Conservation (phyloP, 2,329 filamentous ascomycete species). For the Trichoderma semiorbis region DNA sequence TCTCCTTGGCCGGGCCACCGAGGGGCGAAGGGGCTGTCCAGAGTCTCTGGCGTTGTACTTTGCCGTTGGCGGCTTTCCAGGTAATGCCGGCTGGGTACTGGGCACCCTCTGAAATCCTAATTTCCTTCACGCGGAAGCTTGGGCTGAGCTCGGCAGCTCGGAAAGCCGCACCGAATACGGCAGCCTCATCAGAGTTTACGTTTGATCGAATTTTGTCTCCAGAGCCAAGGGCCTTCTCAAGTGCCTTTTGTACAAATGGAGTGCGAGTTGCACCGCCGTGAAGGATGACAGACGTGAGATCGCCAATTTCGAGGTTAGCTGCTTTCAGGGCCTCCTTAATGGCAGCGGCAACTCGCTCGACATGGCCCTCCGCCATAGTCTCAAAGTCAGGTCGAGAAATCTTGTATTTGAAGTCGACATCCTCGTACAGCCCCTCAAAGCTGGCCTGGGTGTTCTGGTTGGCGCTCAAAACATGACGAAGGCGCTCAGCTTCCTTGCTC, state of each 20-base stretch:
- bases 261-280: constrained; percentile 88
- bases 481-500: constrained; percentile 84
- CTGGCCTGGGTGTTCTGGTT: constrained; percentile 77
- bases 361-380: constrained; percentile 65
- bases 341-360: constrained; percentile 63
- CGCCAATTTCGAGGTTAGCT: constrained; percentile 67
- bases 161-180: constrained; percentile 93
- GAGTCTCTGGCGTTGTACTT: constrained; percentile 74
- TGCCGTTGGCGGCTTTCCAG: constrained; percentile 66
- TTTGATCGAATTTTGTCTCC: constrained; percentile 82
- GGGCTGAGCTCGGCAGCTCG: constrained; percentile 88
- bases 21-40: constrained; percentile 75
- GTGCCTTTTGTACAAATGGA: constrained; percentile 86
- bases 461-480: constrained; percentile 87
- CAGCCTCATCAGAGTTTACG: constrained; percentile 95
- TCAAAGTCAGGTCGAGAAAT: constrained; percentile 78
- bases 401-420: constrained; percentile 92
- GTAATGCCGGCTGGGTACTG: constrained; percentile 72
- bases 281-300: constrained; percentile 87
- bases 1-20: constrained; percentile 73
- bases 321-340: constrained; percentile 71
- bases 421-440: constrained; percentile 88
- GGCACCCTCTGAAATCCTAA: constrained; percentile 73
- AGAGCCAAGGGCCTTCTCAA: constrained; percentile 71
- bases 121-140: constrained; percentile 97